Evolutionary conservation across 108 stramenopile genomes (phyloP).

Genomic region (Cyclostephanos tholiformis): DNA sequence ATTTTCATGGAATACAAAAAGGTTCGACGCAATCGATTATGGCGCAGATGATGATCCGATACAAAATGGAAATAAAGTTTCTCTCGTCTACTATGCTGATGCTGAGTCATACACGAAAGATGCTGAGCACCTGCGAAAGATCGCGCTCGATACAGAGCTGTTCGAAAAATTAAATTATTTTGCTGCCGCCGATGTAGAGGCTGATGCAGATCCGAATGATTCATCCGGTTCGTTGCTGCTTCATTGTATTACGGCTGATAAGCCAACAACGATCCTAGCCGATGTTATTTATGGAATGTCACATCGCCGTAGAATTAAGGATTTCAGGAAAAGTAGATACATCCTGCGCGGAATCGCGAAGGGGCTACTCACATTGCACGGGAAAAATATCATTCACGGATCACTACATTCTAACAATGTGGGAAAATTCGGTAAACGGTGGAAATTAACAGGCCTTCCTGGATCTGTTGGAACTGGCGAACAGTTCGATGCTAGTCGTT

Average conservation of each 20-base stretch:
- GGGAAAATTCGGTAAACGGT: slow-evolving; percentile 70
- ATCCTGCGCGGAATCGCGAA: slow-evolving; percentile 68
- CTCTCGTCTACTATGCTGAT: slow-evolving; percentile 65
- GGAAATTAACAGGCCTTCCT: slow-evolving; percentile 69
- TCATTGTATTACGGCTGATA: slow-evolving; percentile 65
- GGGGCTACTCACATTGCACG: slow-evolving; percentile 64
- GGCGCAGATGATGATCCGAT: slow-evolving; percentile 35
- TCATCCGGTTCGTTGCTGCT: slow-evolving; percentile 23
- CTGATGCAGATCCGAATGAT: slow-evolving; percentile 21
- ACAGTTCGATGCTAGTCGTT: slow-evolving; percentile 40
- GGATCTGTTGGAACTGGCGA: slow-evolving; percentile 56
- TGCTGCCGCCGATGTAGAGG: slow-evolving; percentile 28
- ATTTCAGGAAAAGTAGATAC: slow-evolving; percentile 60
- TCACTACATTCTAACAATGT: slow-evolving; percentile 56
- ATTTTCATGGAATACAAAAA: slow-evolving; percentile 39
- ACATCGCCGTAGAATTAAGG: slow-evolving; percentile 58
- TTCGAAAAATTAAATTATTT: slow-evolving; percentile 67
- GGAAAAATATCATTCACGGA: slow-evolving; percentile 72
- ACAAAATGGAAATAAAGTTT: slow-evolving; percentile 56
- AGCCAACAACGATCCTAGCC: slow-evolving; percentile 57
- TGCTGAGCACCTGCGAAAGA: slow-evolving; percentile 32
- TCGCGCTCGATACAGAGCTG: slow-evolving; percentile 40
- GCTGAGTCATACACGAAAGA: slow-evolving; percentile 41
- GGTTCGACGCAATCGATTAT: slow-evolving; percentile 77
- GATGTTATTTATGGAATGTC: slow-evolving; percentile 71